Evolutionary conservation across 192 early-diverging fungal genomes (phyloP), one percentile per base, ranked within the genome.

Genomic region (Funneliformis geosporum): DNA sequence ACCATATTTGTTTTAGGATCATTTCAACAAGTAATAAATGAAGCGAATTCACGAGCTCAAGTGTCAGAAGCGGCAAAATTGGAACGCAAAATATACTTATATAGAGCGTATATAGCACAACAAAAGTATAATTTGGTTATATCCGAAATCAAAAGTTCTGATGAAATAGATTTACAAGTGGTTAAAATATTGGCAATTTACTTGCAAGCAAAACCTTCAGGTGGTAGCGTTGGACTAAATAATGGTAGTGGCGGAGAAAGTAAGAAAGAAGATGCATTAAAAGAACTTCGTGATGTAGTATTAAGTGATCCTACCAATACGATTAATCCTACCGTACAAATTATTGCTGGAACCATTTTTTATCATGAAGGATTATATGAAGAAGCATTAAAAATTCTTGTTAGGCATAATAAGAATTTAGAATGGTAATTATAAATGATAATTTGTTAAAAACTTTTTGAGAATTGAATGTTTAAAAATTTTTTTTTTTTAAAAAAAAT

Each of bases 61-160:
- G 78, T 84, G 11, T 76, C 87, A 61, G 68, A 82, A 39, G 83
- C 80, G 12, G 79, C 86, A 39, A 85, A 89, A 40, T 75, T 85
- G 10, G 91, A 94, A 75, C 88, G 89, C 42, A 84, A 92, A 81
- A 85, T 89, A 8, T 90, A 93, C 16, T 87, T 95, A 62, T 92
- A 93, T 83, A 93, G 96, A 28, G 89, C 97, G 8, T 90, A 94
- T 77, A 81, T 97, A 43, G 94, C 92, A 55, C 95, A 92, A 80
- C 90, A 90, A 75, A 90, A 94, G 65, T 88, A 89, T 86, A 85
- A 87, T 39, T 78, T 91, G 70, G 91, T 94, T 27, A 83, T 94
- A 23, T 80, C 84, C 72, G 94, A 95, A 66, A 88, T 96, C 50
- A 80, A 87, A 1, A 78, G 89, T 33, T 72, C 80, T 64, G 79